These are phyloP conservation scores for Xanthoparmelia taractica DNA, from an alignment of 495 filamentous ascomycete species.

Conservation along the genomic window DNA sequence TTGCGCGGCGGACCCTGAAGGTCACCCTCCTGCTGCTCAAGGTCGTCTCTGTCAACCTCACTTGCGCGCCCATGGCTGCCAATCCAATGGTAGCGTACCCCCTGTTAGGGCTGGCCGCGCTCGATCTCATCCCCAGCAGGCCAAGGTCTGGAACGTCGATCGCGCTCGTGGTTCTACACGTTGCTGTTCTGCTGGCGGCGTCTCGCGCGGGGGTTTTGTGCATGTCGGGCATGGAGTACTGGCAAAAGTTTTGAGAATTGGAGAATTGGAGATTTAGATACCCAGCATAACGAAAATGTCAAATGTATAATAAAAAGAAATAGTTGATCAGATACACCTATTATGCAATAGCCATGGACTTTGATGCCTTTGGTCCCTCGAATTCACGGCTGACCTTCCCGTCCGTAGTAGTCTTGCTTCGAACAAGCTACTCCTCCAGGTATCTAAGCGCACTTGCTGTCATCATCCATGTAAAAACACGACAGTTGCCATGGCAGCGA, in stretches of 20 bases:
- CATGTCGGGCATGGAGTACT: conserved; percentile 1
- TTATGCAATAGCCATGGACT: not conserved
- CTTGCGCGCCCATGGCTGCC: conserved; percentile 55
- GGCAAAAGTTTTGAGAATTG: conserved; percentile 4
- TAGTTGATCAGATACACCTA: not conserved
- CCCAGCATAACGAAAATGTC: conserved; percentile 1
- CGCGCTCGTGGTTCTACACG: conserved; percentile 20
- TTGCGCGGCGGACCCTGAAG: conserved; percentile 20
- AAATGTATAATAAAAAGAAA: not conserved
- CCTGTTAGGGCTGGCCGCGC: conserved; percentile 48
- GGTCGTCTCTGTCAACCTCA: conserved; percentile 43
- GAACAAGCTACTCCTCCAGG: not conserved
- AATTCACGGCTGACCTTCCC: not conserved
- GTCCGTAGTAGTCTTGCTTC: no score
- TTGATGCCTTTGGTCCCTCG: not conserved
- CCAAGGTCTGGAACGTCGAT: conserved; percentile 8
- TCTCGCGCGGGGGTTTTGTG: conserved; percentile 17
- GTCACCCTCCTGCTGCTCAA: conserved; percentile 50
- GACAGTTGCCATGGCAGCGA: not conserved
- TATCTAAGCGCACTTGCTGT: not conserved
- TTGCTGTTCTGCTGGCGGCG: conserved; percentile 13
- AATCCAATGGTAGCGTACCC: conserved; percentile 55
- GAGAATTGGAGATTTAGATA: conserved; percentile 13
- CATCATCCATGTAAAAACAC: not conserved
- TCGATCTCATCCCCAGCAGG: conserved; percentile 37